Conservation (phyloP, 257 asterid species). For the Petunia secreta region DNA sequence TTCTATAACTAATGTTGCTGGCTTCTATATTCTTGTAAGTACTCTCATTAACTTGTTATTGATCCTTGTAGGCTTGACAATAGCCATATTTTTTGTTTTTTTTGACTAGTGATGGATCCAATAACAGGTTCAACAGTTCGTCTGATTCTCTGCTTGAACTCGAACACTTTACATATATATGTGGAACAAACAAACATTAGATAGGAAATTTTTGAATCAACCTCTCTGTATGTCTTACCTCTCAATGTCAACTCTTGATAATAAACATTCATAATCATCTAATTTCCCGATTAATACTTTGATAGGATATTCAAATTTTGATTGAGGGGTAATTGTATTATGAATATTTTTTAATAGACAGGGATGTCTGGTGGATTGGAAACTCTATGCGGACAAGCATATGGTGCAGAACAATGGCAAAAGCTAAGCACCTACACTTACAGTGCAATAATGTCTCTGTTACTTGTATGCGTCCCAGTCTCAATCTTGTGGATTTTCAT, state of each 20-base stretch:
- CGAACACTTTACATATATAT: no score
- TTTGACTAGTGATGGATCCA: no score
- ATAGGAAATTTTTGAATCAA: no score
- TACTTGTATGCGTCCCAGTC: constrained; percentile 50
- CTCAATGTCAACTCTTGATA: no score
- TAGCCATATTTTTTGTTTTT: no score
- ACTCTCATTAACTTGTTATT: background rate
- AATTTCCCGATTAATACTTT: no score
- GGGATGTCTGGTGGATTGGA: constrained; percentile 67
- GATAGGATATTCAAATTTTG: constrained; percentile 9
- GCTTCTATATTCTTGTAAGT: constrained; percentile 48
- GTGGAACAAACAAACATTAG: no score
- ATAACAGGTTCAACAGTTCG: no score
- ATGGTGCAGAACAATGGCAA: constrained; percentile 58
- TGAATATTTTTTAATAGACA: constrained; percentile 32
- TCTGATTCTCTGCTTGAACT: no score
- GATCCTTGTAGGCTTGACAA: background rate
- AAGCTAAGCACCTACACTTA: constrained; percentile 54
- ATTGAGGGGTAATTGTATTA: background rate
- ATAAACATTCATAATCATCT: no score
- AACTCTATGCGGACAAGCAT: constrained; percentile 72
- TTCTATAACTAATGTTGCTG: constrained; percentile 48
- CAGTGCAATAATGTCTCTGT: constrained; percentile 49
- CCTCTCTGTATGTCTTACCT: no score
- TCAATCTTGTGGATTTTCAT: constrained; percentile 51